Evolutionary conservation across 306 rosid genomes (phyloP).

Genomic region (Fragaria nilgerrensis): DNA sequence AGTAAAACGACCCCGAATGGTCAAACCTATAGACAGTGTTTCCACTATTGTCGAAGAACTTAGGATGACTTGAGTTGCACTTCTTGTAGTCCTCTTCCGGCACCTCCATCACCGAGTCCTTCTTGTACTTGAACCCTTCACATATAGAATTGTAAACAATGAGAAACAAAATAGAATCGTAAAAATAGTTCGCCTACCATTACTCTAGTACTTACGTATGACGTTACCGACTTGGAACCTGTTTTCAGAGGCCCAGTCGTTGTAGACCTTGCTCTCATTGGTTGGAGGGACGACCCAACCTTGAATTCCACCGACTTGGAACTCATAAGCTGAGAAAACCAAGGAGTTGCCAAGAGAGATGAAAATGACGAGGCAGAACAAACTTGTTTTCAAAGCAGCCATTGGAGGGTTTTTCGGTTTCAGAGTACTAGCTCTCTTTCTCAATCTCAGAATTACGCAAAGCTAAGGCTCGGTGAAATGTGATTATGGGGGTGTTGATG

Average conservation of each 20-base stretch:
- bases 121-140: constrained; percentile 62
- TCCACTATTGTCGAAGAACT: constrained; percentile 65
- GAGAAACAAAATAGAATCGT: background rate
- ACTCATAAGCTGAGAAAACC: constrained; percentile 45
- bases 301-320: constrained; percentile 64
- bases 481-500: background rate
- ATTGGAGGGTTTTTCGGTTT: background rate
- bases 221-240: constrained; percentile 66
- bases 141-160: background rate
- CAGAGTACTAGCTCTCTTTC: background rate
- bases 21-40: constrained; percentile 42
- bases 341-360: constrained; percentile 13
- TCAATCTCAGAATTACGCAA: background rate
- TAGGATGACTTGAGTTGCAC: constrained; percentile 76
- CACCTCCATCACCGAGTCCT: constrained; percentile 90
- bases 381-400: background rate
- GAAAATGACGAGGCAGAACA: constrained; percentile 14
- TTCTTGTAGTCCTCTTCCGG: constrained; percentile 45
- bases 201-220: constrained; percentile 42
- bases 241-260: constrained; percentile 78
- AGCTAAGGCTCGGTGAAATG: background rate
- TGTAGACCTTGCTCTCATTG: constrained; percentile 61
- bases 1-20: constrained; percentile 65
- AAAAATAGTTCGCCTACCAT: background rate
- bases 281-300: constrained; percentile 77